Evolutionary conservation across 1,284 basidiomycete genomes (phyloP).

Genomic region (Xerocomus cyaneibrunnescens): DNA sequence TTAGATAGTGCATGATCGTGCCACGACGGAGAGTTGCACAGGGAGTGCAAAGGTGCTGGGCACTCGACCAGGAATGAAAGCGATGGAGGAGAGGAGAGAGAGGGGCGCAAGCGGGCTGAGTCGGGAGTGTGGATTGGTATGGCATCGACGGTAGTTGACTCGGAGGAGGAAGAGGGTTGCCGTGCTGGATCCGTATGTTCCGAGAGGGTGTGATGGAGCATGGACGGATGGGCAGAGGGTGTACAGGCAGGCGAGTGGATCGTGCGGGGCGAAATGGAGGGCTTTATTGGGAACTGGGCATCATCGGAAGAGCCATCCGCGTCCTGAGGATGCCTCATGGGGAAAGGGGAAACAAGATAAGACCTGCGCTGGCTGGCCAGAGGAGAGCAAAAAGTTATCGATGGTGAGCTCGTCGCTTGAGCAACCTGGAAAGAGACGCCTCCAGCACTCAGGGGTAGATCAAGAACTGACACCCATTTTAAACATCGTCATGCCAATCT

Average conservation of each 20-base stretch:
- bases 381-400: no score
- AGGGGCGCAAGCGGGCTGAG: conserved; percentile 35
- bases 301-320: conserved; percentile 48
- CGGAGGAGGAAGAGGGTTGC: not conserved
- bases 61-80: conserved; percentile 3
- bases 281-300: conserved; percentile 11
- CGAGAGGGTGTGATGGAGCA: conserved; percentile 9
- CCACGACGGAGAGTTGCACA: conserved; percentile 21
- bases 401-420: conserved; percentile 20
- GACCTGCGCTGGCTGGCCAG: not conserved
- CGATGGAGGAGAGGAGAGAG: not conserved
- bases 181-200: conserved; percentile 17
- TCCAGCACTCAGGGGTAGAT: conserved; percentile 26
- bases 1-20: conserved; percentile 25
- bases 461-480: not conserved
- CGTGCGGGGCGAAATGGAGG: conserved; percentile 17
- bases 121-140: conserved; percentile 43
- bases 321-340: conserved; percentile 46
- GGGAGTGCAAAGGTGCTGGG: not conserved
- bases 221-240: conserved; percentile 20
- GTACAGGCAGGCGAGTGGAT: conserved; percentile 7
- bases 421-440: conserved; percentile 24
- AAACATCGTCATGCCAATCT: conserved; percentile 15
- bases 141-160: conserved; percentile 44
- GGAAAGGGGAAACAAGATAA: conserved; percentile 16